phyloP scores from a whole-genome alignment of 177 flowering plant species.

The Tripterygium wilfordii region DNA sequence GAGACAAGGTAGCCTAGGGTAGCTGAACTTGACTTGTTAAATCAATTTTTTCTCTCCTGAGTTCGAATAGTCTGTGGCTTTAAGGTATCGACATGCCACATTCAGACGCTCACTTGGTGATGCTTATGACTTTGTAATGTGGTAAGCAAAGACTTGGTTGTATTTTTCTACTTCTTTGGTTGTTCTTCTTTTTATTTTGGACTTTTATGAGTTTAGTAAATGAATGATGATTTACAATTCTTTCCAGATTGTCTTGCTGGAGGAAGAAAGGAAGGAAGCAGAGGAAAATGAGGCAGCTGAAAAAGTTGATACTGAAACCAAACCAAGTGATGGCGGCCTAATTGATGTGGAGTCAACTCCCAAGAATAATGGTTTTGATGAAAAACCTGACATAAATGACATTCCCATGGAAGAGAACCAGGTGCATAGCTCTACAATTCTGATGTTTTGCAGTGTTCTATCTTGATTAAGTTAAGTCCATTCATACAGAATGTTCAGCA shows the following conservation, averaged over 20 bases:
- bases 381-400: conserved; percentile 85
- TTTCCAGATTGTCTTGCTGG: conserved; percentile 69
- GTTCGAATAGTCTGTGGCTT: no score
- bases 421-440: conserved; percentile 19
- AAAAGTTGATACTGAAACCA: conserved; percentile 37
- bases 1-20: no score
- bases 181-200: neutral
- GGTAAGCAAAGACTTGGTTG: no score
- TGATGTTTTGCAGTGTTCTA: neutral
- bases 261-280: conserved; percentile 61
- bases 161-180: no score
- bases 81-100: no score
- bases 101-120: no score
- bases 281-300: conserved; percentile 47
- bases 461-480: no score
- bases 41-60: no score
- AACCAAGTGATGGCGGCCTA: conserved; percentile 25
- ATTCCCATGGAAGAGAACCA: conserved; percentile 65
- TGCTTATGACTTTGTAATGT: no score
- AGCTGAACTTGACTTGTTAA: no score
- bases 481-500: no score
- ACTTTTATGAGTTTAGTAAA: neutral
- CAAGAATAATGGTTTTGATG: conserved; percentile 36
- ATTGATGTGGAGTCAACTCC: conserved; percentile 22
- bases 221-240: no score